Conservation (phyloP, 139 green algal species). For the Pseudopediastrum boryanum region DNA sequence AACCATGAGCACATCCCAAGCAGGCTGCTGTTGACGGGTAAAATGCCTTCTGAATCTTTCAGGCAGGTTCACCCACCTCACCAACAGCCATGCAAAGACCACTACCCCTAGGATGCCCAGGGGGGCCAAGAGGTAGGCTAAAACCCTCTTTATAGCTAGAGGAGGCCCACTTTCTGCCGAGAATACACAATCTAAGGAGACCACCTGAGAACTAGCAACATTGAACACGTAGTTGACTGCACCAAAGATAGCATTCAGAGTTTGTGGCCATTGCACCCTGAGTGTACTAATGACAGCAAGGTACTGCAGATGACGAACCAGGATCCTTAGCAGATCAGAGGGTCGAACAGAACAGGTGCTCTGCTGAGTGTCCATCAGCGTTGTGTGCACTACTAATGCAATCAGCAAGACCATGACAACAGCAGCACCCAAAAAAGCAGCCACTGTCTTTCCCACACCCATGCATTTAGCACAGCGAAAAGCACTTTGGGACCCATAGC, state of each 20-base stretch:
- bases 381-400: not conserved
- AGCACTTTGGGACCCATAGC: not conserved
- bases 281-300: not conserved
- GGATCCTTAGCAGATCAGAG: constrained; percentile 8
- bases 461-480: not conserved
- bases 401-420: not conserved
- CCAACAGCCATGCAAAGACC: constrained; percentile 1
- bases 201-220: not conserved
- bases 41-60: not conserved
- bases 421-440: not conserved
- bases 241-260: not conserved
- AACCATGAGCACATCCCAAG: not conserved
- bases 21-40: not conserved
- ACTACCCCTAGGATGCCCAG: not conserved
- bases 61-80: not conserved
- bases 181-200: constrained; percentile 1
- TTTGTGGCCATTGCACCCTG: not conserved
- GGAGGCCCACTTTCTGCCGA: not conserved
- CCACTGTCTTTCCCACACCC: too few species aligned
- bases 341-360: not conserved
- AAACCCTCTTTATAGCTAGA: not conserved
- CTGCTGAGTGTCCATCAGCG: not conserved
- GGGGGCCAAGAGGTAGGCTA: not conserved
- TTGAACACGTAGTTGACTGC: not conserved
- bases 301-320: constrained; percentile 2